These are phyloP conservation scores for Penicillium cinerascens DNA, from an alignment of 495 filamentous ascomycete genomes.

Conservation along the genomic window DNA sequence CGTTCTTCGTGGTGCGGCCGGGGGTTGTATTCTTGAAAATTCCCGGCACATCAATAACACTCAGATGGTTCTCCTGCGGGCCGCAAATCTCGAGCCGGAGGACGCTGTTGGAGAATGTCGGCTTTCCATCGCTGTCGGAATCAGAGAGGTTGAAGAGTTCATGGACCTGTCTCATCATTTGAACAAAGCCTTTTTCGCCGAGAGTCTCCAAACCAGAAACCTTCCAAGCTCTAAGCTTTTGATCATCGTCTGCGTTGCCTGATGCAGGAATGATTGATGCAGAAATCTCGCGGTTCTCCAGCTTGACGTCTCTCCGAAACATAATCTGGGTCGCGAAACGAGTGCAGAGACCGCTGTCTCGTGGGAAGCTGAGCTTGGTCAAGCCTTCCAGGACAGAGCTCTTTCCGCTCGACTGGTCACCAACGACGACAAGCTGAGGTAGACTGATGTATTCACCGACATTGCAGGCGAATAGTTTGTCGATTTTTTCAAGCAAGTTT, in stretches of 20 bases:
- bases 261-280: constrained; percentile 27
- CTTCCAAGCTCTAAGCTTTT: constrained; percentile 25
- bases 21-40: constrained; percentile 55
- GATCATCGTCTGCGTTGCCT: constrained; percentile 15
- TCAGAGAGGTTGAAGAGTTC: constrained; percentile 29
- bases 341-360: constrained; percentile 42
- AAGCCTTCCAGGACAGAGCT: constrained; percentile 45
- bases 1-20: constrained; percentile 46
- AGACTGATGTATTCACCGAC: constrained; percentile 37
- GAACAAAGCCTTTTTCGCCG: neutral
- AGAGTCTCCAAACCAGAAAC: neutral
- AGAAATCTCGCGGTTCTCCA: constrained; percentile 9
- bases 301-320: constrained; percentile 35
- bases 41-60: constrained; percentile 60
- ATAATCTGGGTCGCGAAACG: constrained; percentile 48
- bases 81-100: constrained; percentile 58
- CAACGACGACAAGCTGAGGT: constrained; percentile 42
- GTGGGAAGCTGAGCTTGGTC: constrained; percentile 41
- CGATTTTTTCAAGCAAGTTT: constrained; percentile 38
- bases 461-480: constrained; percentile 40
- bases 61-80: constrained; percentile 55
- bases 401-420: constrained; percentile 45
- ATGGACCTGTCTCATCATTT: constrained; percentile 16
- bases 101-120: constrained; percentile 54
- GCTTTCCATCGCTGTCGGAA: constrained; percentile 3